Evolutionary conservation across 345 rosid species (phyloP), one percentile per base, ranked within the genome.

Genomic region (Noccaea bulbosa): DNA sequence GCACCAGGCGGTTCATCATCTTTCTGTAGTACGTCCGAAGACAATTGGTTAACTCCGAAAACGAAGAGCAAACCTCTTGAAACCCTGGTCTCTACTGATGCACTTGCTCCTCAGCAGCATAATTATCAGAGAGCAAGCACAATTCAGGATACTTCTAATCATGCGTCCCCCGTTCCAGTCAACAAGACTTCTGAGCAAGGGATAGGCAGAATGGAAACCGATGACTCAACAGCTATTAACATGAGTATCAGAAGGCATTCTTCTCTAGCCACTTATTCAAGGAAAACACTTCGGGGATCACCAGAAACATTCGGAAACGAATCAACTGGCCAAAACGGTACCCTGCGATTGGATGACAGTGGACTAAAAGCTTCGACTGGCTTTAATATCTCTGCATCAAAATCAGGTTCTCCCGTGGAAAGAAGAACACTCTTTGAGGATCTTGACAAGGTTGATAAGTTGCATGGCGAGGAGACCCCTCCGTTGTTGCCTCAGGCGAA

Each of bases 211-310:
- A 9, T 51, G 62, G 69, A 56, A 53, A 51, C 62, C 5, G 44
- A 43, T 67, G 80, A 45, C 34, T 52, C 69, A 41, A 72, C 58
- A 27, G 69, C 80, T 67, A 40, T 74, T 43, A 71, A 79, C 30
- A 54, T 53, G 70, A 79, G 60, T 69, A 78, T 70, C 44, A 81
- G 69, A 58, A 76, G 14, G 69, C 67, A 58, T 58, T 49, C 73
- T 20, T 67, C 78, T 66, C 50, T 74, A 24, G 78, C 78, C 62
- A 83, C 78, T 77, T 85, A 85, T 77, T 60, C 83, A 48, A 84
- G 91, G 78, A 87, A 77, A 78, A 69, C 79, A n/a, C 77, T 72
- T 39, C 69, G 46, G 62, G 83, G 54, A 57, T 75, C 82, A 11
- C 54, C 85, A 30, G 73, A 69, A 34, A 68, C 86, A 68, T 62